Conservation (phyloP, 441 rosid genomes). For the Biscutella auriculata region DNA sequence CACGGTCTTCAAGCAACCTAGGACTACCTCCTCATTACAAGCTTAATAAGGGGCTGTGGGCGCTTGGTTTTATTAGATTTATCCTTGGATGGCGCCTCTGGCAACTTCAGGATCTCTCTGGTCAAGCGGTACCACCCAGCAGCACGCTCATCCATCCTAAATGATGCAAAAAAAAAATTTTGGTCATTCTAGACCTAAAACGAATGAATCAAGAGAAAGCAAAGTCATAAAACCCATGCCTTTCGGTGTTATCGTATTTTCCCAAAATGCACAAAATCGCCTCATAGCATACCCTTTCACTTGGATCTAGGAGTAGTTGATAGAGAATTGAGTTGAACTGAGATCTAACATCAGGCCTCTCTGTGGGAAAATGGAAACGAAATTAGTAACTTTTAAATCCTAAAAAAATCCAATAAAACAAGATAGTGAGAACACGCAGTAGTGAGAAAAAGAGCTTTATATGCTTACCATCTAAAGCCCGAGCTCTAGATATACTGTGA, state of each 20-base stretch:
- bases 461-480: constrained; percentile 76
- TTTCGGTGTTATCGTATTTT: constrained; percentile 65
- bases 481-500: constrained; percentile 83
- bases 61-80: constrained; percentile 89
- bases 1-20: constrained; percentile 5
- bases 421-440: constrained; percentile 1
- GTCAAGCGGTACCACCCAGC: constrained; percentile 98
- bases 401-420: constrained; percentile 8
- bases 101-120: constrained; percentile 92
- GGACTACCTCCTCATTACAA: constrained; percentile 92
- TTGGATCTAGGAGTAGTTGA: constrained; percentile 95
- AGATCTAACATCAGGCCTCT: constrained; percentile 77
- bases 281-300: constrained; percentile 98
- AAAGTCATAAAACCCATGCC: constrained; percentile 32
- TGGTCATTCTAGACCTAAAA: constrained; percentile 2
- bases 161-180: constrained; percentile 14
- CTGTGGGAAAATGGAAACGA: constrained; percentile 30
- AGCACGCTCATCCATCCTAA: constrained; percentile 92
- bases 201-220: constrained; percentile 1
- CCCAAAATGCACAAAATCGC: constrained; percentile 88
- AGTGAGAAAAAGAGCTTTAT: constrained; percentile 11
- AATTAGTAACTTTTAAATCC: constrained; percentile 1
- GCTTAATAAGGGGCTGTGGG: constrained; percentile 93
- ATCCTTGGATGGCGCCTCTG: constrained; percentile 90
- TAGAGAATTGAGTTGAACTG: constrained; percentile 89